These are phyloP conservation scores for Flaveria floridana DNA, from an alignment of 140 eudicot species.

Conservation along the genomic window DNA sequence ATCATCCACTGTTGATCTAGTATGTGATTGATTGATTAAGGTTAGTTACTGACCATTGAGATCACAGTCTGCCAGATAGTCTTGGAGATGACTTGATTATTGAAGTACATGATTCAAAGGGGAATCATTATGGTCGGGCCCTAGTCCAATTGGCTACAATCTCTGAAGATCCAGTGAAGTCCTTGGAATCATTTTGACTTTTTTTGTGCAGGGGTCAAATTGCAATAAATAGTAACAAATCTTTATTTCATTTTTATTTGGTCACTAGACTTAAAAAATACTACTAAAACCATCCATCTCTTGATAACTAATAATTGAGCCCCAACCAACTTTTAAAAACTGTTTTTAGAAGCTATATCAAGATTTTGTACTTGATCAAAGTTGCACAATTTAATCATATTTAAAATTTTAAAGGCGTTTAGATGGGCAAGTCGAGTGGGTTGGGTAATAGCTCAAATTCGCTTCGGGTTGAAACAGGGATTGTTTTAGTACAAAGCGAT, in stretches of 20 bases:
- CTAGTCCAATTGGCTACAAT: constrained; percentile 73
- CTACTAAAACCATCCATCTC: not conserved
- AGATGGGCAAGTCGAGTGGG: not conserved
- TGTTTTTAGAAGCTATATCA: not conserved
- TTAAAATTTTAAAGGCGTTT: not conserved
- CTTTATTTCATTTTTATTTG: not conserved
- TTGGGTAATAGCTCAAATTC: not conserved
- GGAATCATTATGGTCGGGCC: constrained; percentile 64
- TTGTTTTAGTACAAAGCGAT: not conserved
- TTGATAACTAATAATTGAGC: not conserved
- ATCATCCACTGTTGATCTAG: not conserved
- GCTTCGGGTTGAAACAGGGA: not conserved
- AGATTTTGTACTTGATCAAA: not conserved
- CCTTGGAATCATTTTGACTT: not conserved
- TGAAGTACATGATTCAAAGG: constrained; percentile 63
- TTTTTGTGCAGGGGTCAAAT: not conserved
- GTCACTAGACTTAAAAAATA: not conserved
- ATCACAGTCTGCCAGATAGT: constrained; percentile 79
- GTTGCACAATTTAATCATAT: not conserved
- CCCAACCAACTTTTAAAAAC: not conserved
- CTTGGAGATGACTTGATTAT: constrained; percentile 66
- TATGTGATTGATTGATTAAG: not conserved
- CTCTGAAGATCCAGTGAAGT: constrained; percentile 69
- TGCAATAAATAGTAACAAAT: constrained; percentile 25
- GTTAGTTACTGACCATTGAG: constrained; percentile 32